Base-by-base conservation (phyloP, 2,329 filamentous ascomycete species). In the Cytospora schulzeri region DNA sequence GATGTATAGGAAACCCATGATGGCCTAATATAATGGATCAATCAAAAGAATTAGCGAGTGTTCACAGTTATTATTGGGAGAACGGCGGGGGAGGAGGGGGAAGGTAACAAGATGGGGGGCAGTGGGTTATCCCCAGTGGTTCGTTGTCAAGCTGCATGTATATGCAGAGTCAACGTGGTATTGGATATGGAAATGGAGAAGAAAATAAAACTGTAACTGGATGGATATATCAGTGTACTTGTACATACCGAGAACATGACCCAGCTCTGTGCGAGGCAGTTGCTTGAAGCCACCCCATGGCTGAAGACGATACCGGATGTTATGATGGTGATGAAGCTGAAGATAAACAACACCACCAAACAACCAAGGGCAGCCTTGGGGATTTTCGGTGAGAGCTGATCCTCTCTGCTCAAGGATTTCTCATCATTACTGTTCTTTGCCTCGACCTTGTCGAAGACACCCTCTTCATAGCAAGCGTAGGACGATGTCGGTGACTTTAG, bases 1-100 rank as follows among this genome's bases (percentile, higher is more conserved):
- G 41, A 76, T 66, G 60, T 76, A 77, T 19, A 73, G 62, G 1
- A 75, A 60, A 0, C 72, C 71, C 14, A 76, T 68, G 12, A 76
- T 68, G 24, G 71, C 72, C 73, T 74, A 33, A n/a, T 28, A 54
- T 35, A 4, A 31, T 31, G 29, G 4, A 31, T 24, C 38, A 38
- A 48, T 29, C 50, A 3, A 33, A 54, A 61, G 38, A 12, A 4
- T 64, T 52, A 64, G 65, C 57, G 35, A 54, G 41, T 38, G 29
- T 19, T 48, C n/a, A 19, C 19, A n/a, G 38, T n/a, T 6, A n/a
- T 2, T 41, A 14, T 38, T 4, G 35, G 35, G 2, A 15, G 14
- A 38, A 38, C 8, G 29, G 4, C 4, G 8, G 29, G 4, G 29
- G 8, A 29, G 29, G 29, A 12, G 38, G 14, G 14, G 17, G 17